Evolutionary conservation across 345 rosid genomes (phyloP).

Genomic region (Citrus inodora): DNA sequence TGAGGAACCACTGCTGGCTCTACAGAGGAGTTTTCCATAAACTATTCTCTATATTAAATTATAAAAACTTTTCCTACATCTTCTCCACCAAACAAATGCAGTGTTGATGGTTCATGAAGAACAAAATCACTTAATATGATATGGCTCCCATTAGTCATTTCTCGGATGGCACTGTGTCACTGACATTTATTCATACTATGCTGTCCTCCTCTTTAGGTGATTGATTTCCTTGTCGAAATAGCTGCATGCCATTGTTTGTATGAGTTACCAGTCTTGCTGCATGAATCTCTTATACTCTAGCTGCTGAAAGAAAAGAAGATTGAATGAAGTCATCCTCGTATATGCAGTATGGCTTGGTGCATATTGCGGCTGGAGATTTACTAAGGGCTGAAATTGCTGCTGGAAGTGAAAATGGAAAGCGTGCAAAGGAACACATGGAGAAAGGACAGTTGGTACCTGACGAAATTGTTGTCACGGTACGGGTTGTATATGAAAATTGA

Average conservation of each 20-base stretch:
- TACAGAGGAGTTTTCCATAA: neutral
- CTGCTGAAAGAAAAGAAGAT: constrained; percentile 15
- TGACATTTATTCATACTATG: neutral
- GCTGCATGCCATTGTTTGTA: neutral
- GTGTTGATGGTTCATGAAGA: neutral
- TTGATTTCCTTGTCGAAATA: neutral
- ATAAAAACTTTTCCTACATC: neutral
- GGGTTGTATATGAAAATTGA: constrained; percentile 6
- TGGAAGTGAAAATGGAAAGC: constrained; percentile 83
- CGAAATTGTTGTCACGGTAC: constrained; percentile 73
- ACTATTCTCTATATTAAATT: neutral
- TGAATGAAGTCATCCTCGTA: constrained; percentile 32
- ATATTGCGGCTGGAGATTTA: constrained; percentile 88
- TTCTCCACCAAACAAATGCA: neutral
- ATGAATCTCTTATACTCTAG: constrained; percentile 8
- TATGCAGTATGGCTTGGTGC: constrained; percentile 91
- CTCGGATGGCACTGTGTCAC: neutral
- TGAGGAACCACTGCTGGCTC: neutral
- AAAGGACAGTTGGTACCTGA: constrained; percentile 76
- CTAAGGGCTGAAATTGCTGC: constrained; percentile 74
- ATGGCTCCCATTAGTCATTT: neutral
- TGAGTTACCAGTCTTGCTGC: neutral
- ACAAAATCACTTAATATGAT: neutral
- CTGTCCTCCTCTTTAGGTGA: neutral
- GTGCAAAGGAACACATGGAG: constrained; percentile 82